Conservation (phyloP, 805 yeast genomes). For the Lipomyces starkeyi region DNA sequence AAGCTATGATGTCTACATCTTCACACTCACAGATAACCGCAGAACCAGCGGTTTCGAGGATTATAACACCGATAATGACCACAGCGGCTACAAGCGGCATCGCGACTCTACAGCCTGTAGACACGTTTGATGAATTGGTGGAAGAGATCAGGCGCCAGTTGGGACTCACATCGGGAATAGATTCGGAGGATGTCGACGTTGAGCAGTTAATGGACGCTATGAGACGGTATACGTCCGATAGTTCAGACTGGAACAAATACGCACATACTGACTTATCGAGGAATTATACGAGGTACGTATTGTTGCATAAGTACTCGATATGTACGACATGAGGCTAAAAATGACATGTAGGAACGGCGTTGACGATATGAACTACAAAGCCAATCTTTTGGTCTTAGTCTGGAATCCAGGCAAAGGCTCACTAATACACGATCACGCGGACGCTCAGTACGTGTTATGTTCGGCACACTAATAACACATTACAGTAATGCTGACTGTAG, state of each 20-base stretch:
- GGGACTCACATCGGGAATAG: conserved; percentile 49
- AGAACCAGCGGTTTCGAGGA: neutral
- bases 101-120: neutral
- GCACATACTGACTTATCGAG: conserved; percentile 60
- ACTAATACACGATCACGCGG: conserved; percentile 75
- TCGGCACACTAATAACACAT: neutral
- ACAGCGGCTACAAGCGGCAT: neutral
- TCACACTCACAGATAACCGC: neutral
- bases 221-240: conserved; percentile 56
- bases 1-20: neutral
- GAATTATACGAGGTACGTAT: conserved; percentile 52
- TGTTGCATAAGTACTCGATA: conserved; percentile 30
- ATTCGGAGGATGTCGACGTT: conserved; percentile 59
- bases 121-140: conserved; percentile 46
- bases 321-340: neutral
- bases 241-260: conserved; percentile 62
- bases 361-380: conserved; percentile 70
- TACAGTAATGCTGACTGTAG: neutral
- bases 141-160: conserved; percentile 46
- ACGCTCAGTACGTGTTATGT: conserved; percentile 55
- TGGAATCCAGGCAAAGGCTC: conserved; percentile 74
- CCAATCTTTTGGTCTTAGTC: conserved; percentile 67
- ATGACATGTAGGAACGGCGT: conserved; percentile 65
- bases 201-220: conserved; percentile 53
- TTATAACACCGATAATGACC: neutral